Base-by-base conservation (phyloP, 768 basidiomycete species). In the Boletus coccyginus region DNA sequence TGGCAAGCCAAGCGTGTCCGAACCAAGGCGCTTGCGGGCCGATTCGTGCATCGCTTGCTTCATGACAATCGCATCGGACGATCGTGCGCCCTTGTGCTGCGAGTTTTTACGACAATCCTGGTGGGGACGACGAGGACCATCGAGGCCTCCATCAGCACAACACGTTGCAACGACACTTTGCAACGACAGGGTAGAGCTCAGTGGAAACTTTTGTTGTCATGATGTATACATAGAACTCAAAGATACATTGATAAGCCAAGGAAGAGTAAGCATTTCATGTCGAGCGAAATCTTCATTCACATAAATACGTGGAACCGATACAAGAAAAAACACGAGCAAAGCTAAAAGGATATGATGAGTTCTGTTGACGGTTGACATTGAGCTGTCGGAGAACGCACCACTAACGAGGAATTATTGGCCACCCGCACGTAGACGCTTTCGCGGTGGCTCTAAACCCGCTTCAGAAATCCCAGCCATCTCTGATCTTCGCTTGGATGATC, bases 31-130 rank as follows among this genome's bases (percentile, higher is more conserved):
- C 61, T 91, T 86, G 0, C 85, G 87, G 66, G 94, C 92, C 2
- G 90, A 90, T 32, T 83, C 77, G 12, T 90, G 87, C 78, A 96
- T 89, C 9, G 90, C 92, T 29, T 88, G 87, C 11, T 92, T 88
- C 73, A 95, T 83, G 0, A 91, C 90, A 7, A 89, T 81, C 1
- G 90, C 94, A 62, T 93, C 90, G 0, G 89, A 82, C 3, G 86
- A 74, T 44, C 76, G 73, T 51, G 76, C 74, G 9, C 81, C 81
- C 66, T 84, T 88, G 62, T 75, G 70, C 45, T 80, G 80, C 5
- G 84, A 84, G 16, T 80, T 75, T 70, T 84, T 88, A 35, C 81
- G 81, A 36, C 87, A 83, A 3, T n/a, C n/a, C 83, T 75, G 5
- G 78, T 73, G 0, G 87, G 85, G 9, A 92, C 78, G n/a, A n/a